phyloP scores from a whole-genome alignment of 495 filamentous ascomycete genomes.

The Lentithecium fluviatile region DNA sequence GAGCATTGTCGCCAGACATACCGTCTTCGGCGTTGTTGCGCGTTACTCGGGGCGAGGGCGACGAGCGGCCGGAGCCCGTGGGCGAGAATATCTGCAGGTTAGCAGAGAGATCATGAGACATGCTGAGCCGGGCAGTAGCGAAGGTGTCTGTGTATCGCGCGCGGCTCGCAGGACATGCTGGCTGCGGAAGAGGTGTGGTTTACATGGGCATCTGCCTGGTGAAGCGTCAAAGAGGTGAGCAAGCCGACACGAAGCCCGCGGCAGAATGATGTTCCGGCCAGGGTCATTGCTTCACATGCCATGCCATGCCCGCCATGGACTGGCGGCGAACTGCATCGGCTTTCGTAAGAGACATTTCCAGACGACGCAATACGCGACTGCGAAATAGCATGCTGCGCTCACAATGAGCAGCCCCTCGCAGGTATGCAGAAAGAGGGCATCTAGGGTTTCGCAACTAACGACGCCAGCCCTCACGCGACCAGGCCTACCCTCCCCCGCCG shows the following conservation, averaged over 20 bases:
- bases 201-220: conserved; percentile 5
- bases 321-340: neutral
- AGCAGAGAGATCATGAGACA: conserved; percentile 40
- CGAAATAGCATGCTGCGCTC: too few relatives aligned
- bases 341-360: neutral
- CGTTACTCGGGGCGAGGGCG: conserved; percentile 40
- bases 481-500: conserved; percentile 4
- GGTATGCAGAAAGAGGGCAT: conserved; percentile 2
- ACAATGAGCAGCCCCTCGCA: conserved; percentile 8
- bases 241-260: neutral
- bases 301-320: too few relatives aligned
- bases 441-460: conserved; percentile 5
- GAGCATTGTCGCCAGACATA: conserved; percentile 36
- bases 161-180: conserved; percentile 28
- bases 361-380: too few relatives aligned
- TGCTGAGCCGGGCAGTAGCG: conserved; percentile 28
- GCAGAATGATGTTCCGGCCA: neutral
- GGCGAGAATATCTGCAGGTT: conserved; percentile 40
- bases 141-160: conserved; percentile 1
- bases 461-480: conserved; percentile 4
- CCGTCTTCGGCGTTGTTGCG: conserved; percentile 44
- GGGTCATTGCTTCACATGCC: neutral
- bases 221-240: conserved; percentile 12
- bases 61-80: conserved; percentile 43
- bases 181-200: neutral